Conservation (phyloP, 2,329 filamentous ascomycete genomes). For the Alternaria sp. region DNA sequence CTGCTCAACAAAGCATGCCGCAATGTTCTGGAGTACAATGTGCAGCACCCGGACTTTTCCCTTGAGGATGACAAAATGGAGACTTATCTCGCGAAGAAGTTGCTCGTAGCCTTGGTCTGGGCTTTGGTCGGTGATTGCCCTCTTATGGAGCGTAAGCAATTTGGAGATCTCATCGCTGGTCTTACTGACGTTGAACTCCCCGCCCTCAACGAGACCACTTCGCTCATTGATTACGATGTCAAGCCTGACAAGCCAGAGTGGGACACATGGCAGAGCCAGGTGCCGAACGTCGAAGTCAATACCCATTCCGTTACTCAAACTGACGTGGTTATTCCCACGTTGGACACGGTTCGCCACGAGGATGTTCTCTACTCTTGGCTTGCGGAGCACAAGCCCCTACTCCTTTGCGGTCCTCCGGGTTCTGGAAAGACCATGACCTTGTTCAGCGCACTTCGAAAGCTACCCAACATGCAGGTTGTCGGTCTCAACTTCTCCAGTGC, state of each 20-base stretch:
- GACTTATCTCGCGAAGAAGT: slow-evolving; percentile 88
- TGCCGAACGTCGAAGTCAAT: slow-evolving; percentile 94
- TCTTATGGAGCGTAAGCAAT: slow-evolving; percentile 81
- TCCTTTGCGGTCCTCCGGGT: slow-evolving; percentile 95
- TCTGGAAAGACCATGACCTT: slow-evolving; percentile 99
- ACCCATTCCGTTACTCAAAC: slow-evolving; percentile 98
- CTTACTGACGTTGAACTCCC: slow-evolving; percentile 88
- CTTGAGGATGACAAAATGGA: slow-evolving; percentile 90
- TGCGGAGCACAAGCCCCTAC: slow-evolving; percentile 94
- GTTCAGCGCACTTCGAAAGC: slow-evolving; percentile 94
- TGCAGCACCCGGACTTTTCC: slow-evolving; percentile 91
- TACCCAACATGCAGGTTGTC: slow-evolving; percentile 98
- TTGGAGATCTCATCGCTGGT: slow-evolving; percentile 82
- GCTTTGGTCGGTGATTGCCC: slow-evolving; percentile 95
- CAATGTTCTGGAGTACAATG: slow-evolving; percentile 93
- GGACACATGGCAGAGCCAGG: slow-evolving; percentile 92
- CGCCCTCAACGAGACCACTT: slow-evolving; percentile 75
- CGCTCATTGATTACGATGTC: slow-evolving; percentile 95
- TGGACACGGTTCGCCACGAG: slow-evolving; percentile 97
- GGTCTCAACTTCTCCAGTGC: slow-evolving; percentile 99
- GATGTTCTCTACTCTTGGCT: slow-evolving; percentile 99
- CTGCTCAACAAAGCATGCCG: slow-evolving; percentile 92
- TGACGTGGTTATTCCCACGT: slow-evolving; percentile 95
- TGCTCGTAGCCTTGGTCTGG: slow-evolving; percentile 92
- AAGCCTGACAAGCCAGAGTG: slow-evolving; percentile 86